Conservation (phyloP, 345 rosid species). For the Aurinia saxatilis region DNA sequence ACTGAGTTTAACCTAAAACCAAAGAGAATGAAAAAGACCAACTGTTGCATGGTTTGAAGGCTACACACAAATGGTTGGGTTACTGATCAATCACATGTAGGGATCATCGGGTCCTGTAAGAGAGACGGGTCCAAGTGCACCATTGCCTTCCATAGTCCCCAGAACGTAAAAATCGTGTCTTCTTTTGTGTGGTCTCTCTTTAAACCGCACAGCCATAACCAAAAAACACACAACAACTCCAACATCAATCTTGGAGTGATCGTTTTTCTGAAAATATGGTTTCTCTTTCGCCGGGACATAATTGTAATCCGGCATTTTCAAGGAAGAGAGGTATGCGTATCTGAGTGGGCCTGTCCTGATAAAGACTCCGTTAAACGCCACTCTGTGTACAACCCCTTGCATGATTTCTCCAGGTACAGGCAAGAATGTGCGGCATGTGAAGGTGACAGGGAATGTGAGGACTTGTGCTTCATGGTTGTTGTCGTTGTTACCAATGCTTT, state of each 20-base stretch:
- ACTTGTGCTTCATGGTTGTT: neutral
- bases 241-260: conserved; percentile 18
- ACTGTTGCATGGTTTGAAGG: neutral
- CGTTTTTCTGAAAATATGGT: conserved; percentile 15
- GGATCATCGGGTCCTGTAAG: conserved; percentile 26
- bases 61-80: neutral
- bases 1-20: neutral
- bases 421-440: conserved; percentile 32
- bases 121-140: conserved; percentile 24
- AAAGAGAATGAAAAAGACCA: neutral
- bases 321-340: conserved; percentile 13
- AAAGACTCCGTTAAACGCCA: conserved; percentile 1
- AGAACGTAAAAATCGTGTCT: conserved; percentile 17
- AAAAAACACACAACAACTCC: conserved; percentile 23
- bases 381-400: conserved; percentile 18
- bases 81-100: conserved; percentile 6
- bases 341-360: conserved; percentile 19
- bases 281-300: neutral
- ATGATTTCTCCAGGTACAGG: conserved; percentile 21
- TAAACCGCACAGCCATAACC: conserved; percentile 21
- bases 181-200: neutral
- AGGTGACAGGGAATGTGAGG: conserved; percentile 16
- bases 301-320: conserved; percentile 24
- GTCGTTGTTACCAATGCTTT: conserved; percentile 11
- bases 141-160: conserved; percentile 16